Evolutionary conservation across 768 basidiomycete species (phyloP).

Genomic region (Auricularia heimuer): DNA sequence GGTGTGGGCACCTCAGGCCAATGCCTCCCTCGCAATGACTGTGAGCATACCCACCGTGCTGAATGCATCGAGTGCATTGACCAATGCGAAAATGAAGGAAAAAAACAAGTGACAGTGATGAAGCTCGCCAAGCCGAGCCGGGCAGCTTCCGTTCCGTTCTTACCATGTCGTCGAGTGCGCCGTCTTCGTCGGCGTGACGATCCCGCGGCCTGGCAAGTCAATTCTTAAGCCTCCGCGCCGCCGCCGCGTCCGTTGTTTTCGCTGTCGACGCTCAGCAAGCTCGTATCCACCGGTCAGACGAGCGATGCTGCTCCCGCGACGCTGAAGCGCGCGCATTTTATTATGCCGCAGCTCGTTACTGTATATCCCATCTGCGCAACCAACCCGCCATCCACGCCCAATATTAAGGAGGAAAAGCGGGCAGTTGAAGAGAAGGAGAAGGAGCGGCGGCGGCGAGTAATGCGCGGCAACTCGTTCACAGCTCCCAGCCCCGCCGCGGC

Average conservation of each 20-base stretch:
- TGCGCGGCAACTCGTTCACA: slow-evolving; percentile 39
- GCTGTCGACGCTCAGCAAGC: slow-evolving; percentile 50
- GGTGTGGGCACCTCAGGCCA: no score
- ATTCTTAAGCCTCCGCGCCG: slow-evolving; percentile 69
- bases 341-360: slow-evolving; percentile 74
- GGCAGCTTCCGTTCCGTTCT: neutral
- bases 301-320: slow-evolving; percentile 35
- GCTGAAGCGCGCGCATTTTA: slow-evolving; percentile 84
- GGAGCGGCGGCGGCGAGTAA: slow-evolving; percentile 55
- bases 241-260: slow-evolving; percentile 60
- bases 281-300: slow-evolving; percentile 48
- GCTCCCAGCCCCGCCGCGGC: slow-evolving; percentile 7
- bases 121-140: no score
- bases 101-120: no score
- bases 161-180: slow-evolving; percentile 14
- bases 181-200: slow-evolving; percentile 77
- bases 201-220: slow-evolving; percentile 68
- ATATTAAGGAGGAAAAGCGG: slow-evolving; percentile 70
- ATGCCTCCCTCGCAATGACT: no score
- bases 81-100: no score
- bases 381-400: slow-evolving; percentile 74
- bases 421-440: slow-evolving; percentile 69
- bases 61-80: no score
- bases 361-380: slow-evolving; percentile 84
- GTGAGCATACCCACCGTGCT: no score